Percentiles rank a stretch among this genome's conserved stretches.
These are phyloP conservation scores for Cladosporium sp. DNA, from an alignment of 2,329 filamentous ascomycete species.

Conservation along the genomic window DNA sequence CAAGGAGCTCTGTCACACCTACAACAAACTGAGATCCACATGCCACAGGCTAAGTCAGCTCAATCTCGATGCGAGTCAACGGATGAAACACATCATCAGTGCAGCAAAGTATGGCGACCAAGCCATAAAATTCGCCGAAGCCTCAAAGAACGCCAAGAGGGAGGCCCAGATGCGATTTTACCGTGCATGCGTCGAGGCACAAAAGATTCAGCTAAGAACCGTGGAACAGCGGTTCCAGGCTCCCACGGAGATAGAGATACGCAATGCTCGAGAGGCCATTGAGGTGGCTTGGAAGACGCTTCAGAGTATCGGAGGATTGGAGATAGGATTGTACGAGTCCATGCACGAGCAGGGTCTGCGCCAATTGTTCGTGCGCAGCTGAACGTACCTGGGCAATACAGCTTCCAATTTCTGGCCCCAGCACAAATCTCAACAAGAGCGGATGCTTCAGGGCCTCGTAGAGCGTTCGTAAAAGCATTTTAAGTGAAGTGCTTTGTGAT, in stretches of 20 bases:
- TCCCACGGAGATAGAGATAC: background rate
- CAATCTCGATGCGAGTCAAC: too few species aligned
- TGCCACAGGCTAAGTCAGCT: too few species aligned
- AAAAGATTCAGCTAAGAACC: background rate
- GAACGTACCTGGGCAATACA: too few species aligned
- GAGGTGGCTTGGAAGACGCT: background rate
- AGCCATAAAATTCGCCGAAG: background rate
- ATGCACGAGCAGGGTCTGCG: background rate
- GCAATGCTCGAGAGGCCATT: background rate
- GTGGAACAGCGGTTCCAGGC: background rate
- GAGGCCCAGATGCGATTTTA: background rate
- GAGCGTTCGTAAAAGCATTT: too few species aligned
- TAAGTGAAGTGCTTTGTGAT: too few species aligned
- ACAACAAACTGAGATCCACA: too few species aligned
- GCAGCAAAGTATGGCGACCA: background rate
- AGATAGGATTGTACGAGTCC: background rate
- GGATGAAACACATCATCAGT: background rate
- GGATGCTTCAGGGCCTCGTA: too few species aligned
- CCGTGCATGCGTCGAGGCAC: background rate
- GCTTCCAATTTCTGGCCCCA: too few species aligned
- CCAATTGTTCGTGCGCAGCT: background rate
- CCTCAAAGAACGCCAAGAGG: background rate
- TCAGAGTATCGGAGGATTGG: background rate
- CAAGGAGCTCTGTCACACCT: too few species aligned
- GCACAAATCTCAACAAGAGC: too few species aligned